Evolutionary conservation across 305 asterid genomes (phyloP).

Genomic region (Rubia tinctorum): DNA sequence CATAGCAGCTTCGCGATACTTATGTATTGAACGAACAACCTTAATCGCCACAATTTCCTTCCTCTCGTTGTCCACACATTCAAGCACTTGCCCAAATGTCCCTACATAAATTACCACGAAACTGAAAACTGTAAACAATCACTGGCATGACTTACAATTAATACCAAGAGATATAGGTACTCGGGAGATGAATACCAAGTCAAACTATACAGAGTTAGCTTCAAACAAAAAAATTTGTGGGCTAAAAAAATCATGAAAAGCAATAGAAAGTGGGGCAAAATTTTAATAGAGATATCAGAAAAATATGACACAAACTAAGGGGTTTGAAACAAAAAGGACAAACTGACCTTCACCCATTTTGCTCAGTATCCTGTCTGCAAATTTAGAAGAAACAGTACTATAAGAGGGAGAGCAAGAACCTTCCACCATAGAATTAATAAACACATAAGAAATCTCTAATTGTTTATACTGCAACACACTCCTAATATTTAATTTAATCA

Average conservation of each 20-base stretch:
- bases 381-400: slow-evolving; percentile 25
- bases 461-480: neutral
- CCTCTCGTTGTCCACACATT: slow-evolving; percentile 72
- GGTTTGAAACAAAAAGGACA: slow-evolving; percentile 15
- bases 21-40: slow-evolving; percentile 75
- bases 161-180: neutral
- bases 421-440: neutral
- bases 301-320: slow-evolving; percentile 9
- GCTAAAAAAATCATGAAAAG: neutral
- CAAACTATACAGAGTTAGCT: neutral
- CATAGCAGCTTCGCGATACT: slow-evolving; percentile 92
- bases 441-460: neutral
- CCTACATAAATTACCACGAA: slow-evolving; percentile 40
- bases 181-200: neutral
- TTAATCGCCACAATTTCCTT: slow-evolving; percentile 81
- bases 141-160: neutral
- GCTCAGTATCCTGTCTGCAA: slow-evolving; percentile 82
- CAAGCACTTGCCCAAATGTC: slow-evolving; percentile 85
- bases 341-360: slow-evolving; percentile 95
- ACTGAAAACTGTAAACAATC: slow-evolving; percentile 14
- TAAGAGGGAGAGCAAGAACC: slow-evolving; percentile 10
- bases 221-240: neutral
- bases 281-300: slow-evolving; percentile 8
- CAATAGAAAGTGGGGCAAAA: slow-evolving; percentile 5
- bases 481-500: neutral